phyloP scores from a whole-genome alignment of 805 yeast genomes.

The Wickerhamiella azymoides region DNA sequence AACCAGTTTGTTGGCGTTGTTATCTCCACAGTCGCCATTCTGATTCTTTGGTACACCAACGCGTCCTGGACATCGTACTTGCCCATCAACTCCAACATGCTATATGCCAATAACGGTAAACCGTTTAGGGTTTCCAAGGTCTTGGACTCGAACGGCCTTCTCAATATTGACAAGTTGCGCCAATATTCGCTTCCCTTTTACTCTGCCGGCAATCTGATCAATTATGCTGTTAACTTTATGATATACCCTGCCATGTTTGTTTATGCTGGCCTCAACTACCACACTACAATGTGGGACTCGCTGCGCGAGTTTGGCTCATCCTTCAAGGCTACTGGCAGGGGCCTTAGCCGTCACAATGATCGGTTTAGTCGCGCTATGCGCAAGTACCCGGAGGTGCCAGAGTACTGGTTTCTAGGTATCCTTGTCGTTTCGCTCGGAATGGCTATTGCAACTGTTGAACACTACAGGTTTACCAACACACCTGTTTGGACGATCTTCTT shows the following conservation, averaged over 20 bases:
- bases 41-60: constrained; percentile 32
- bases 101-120: constrained; percentile 32
- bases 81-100: constrained; percentile 34
- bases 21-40: constrained; percentile 22
- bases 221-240: constrained; percentile 43
- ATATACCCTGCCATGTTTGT: constrained; percentile 42
- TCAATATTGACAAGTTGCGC: constrained; percentile 36
- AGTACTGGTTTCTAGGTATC: constrained; percentile 49
- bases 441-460: constrained; percentile 34
- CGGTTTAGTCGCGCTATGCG: constrained; percentile 47
- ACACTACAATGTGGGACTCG: constrained; percentile 15
- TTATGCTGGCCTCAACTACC: constrained; percentile 35
- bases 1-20: constrained; percentile 28
- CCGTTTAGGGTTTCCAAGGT: constrained; percentile 32
- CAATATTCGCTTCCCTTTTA: constrained; percentile 54
- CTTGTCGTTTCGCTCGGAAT: constrained; percentile 32
- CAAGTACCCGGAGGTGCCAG: constrained; percentile 54
- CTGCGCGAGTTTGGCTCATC: constrained; percentile 3
- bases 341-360: constrained; percentile 30
- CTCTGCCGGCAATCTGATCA: constrained; percentile 44
- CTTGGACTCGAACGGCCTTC: constrained; percentile 31
- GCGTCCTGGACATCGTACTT: constrained; percentile 37
- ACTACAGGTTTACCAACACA: constrained; percentile 28
- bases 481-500: constrained; percentile 51
- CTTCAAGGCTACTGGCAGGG: constrained; percentile 16